Conservation (phyloP, 257 asterid species). For the Solanum tacnaense region DNA sequence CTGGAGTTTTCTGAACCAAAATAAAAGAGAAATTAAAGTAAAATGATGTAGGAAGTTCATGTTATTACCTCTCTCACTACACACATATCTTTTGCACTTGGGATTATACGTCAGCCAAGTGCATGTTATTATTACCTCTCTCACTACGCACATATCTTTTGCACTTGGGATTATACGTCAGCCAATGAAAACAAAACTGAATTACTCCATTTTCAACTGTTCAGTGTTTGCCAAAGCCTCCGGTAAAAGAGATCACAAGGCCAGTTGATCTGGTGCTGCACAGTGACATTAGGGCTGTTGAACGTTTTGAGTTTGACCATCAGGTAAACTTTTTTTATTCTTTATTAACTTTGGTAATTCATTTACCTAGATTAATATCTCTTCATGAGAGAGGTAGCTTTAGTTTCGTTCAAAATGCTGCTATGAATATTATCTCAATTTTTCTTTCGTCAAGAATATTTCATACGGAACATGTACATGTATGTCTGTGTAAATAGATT, state of each 20-base stretch:
- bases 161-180: background rate
- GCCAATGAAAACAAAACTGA: background rate
- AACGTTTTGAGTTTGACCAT: conserved; percentile 80
- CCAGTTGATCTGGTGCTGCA: conserved; percentile 69
- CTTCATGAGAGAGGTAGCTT: background rate
- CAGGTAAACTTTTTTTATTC: conserved; percentile 33
- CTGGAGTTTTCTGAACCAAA: background rate
- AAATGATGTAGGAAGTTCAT: background rate
- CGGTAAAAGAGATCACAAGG: conserved; percentile 54
- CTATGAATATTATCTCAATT: background rate
- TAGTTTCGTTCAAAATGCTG: background rate
- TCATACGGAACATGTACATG: background rate
- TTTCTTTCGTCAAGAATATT: background rate
- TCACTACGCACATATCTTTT: background rate
- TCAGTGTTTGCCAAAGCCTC: conserved; percentile 79
- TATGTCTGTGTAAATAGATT: background rate
- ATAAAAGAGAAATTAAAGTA: background rate
- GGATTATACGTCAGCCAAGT: background rate
- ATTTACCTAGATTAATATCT: background rate
- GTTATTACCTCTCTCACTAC: background rate
- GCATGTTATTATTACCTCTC: background rate
- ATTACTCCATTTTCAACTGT: background rate
- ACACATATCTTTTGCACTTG: background rate
- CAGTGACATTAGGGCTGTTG: conserved; percentile 74
- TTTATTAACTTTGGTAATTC: background rate